phyloP scores from a whole-genome alignment of 2,329 filamentous ascomycete species.

The Kalaharituber pfeilii region DNA sequence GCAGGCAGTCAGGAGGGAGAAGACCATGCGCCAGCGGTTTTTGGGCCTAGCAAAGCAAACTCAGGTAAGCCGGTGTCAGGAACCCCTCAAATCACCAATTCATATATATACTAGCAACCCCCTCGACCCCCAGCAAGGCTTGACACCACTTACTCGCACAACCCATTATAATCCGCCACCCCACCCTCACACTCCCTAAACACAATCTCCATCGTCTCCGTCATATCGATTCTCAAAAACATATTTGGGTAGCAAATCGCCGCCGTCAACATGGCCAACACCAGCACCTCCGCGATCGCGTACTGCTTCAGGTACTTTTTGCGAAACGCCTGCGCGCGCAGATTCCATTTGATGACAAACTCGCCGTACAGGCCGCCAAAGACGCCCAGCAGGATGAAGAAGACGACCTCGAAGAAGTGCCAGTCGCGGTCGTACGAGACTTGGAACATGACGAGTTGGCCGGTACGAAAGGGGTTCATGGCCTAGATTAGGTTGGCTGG shows the following conservation, averaged over 20 bases:
- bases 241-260: constrained; percentile 94
- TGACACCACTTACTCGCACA: constrained; percentile 50
- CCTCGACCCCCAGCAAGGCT: not conserved
- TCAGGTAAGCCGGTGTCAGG: not conserved
- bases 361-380: constrained; percentile 93
- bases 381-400: constrained; percentile 77
- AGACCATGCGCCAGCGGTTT: constrained; percentile 59
- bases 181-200: constrained; percentile 83
- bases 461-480: constrained; percentile 95
- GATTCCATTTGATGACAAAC: constrained; percentile 95
- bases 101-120: constrained; percentile 1
- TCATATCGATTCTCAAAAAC: constrained; percentile 94
- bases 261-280: constrained; percentile 68
- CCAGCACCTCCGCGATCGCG: constrained; percentile 68
- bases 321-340: constrained; percentile 75
- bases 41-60: constrained; percentile 31
- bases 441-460: constrained; percentile 98
- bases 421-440: constrained; percentile 88
- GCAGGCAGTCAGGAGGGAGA: constrained; percentile 63
- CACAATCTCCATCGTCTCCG: constrained; percentile 95
- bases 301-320: constrained; percentile 80
- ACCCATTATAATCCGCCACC: constrained; percentile 72
- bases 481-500: constrained; percentile 31
- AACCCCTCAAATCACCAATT: constrained; percentile 25
- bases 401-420: constrained; percentile 93